Base-by-base conservation (phyloP, 805 yeast species). In the Kazachstania viticola region DNA sequence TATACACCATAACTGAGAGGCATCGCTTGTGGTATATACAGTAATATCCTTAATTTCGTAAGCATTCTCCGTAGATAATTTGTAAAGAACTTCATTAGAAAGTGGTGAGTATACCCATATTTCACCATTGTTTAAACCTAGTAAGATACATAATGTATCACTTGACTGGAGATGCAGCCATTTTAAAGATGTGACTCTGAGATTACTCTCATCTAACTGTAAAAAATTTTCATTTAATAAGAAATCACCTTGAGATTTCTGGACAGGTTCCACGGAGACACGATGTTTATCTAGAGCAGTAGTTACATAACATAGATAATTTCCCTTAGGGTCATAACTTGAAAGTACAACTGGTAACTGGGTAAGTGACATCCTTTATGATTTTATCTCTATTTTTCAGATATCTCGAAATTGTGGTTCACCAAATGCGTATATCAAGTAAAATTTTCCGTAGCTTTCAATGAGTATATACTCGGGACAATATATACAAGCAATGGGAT, bases 241-340 rank as follows among this genome's bases (percentile, higher is more conserved):
- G n/a, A 40, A 19, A 12, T 65, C 51, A 17, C 59, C 64, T n/a
- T 32, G 32, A 4, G 37, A 25, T 16, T 30, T 32, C 15, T 33
- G 32, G 9, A 71, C 62, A 14, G 79, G 65, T 46, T 75, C 77
- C 2, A 79, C 80, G 35, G 75, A 64, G 24, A 83, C 58, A 41
- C 74, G 73, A 46, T 79, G 88, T 4, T 75, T 63, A 51, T 81
- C 88, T 37, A 83, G 65, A 2, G 83, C 78, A 22, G 73, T 70
- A 14, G 72, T 60, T 1, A 72, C 82, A 28, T 74, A 69, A 17
- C 87, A 84, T 43, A 75, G 65, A 46, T 65, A 67, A 27, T 68
- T 61, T n/a, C 79, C 75, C 1, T 69, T 55, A 9, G 74, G 65
- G 53, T 83, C 88, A 50, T 75, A 82, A 25, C 56, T 58, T 16